Percentiles rank a stretch among this genome's conserved stretches.
phyloP scores from a whole-genome alignment of 2,329 filamentous ascomycete genomes.

The Colletotrichum tamarilloi region DNA sequence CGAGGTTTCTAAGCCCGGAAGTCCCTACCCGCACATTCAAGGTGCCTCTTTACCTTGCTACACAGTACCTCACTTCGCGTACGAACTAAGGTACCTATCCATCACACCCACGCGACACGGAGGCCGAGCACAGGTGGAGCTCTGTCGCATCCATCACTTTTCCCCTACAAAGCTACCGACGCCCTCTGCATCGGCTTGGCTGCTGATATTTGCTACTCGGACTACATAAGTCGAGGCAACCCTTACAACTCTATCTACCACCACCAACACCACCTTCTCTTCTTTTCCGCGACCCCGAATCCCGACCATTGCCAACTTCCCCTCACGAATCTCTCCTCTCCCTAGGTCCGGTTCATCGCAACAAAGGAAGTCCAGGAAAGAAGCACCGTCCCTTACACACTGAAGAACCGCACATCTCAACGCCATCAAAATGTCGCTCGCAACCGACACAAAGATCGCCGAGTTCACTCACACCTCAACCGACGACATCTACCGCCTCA shows the following conservation, averaged over 20 bases:
- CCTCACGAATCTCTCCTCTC: conserved; percentile 29
- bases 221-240: conserved; percentile 30
- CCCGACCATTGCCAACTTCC: conserved; percentile 25
- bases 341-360: neutral
- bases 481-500: conserved; percentile 72
- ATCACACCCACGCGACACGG: conserved; percentile 21
- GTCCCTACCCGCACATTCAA: conserved; percentile 1
- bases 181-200: conserved; percentile 13
- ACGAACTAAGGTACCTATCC: neutral
- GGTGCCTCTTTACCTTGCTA: neutral
- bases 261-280: neutral
- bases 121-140: conserved; percentile 33
- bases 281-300: conserved; percentile 13
- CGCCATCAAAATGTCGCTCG: conserved; percentile 49
- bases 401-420: conserved; percentile 1
- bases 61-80: neutral
- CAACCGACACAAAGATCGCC: conserved; percentile 50
- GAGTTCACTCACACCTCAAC: conserved; percentile 71
- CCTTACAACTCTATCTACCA: conserved; percentile 11
- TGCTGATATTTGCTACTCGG: conserved; percentile 25
- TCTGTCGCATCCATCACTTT: conserved; percentile 23
- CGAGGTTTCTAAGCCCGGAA: conserved; percentile 6
- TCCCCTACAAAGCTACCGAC: conserved; percentile 16
- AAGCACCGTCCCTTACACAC: neutral
- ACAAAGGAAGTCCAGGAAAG: neutral